A percentile compares a stretch with the other conserved stretches of the same genome.
Conservation (phyloP, 2,329 filamentous ascomycete species). For the Aureobasidium pullulans region DNA sequence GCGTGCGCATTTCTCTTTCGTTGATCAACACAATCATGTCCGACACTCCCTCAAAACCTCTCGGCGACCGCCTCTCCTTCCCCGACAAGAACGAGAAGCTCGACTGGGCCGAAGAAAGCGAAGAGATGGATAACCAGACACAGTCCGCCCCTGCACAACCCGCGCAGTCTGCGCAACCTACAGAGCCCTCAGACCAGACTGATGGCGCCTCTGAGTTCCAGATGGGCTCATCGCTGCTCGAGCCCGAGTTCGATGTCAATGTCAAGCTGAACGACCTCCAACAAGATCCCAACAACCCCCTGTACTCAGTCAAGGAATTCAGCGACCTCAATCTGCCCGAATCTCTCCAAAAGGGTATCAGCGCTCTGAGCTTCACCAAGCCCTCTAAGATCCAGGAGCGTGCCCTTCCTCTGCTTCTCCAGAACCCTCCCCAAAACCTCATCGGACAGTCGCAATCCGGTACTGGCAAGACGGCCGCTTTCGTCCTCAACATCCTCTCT, state of each 20-base stretch:
- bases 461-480: constrained; percentile 95
- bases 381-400: constrained; percentile 98
- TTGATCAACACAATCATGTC: constrained; percentile 1
- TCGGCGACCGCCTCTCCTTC: constrained; percentile 24
- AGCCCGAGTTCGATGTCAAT: constrained; percentile 80
- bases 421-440: constrained; percentile 83
- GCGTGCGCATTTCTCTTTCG: not conserved
- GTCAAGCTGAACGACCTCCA: constrained; percentile 89
- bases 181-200: constrained; percentile 2
- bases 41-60: constrained; percentile 16
- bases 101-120: constrained; percentile 29
- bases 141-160: not conserved
- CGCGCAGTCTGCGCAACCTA: not conserved
- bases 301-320: constrained; percentile 78
- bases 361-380: constrained; percentile 79
- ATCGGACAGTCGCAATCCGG: constrained; percentile 99
- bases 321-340: constrained; percentile 75
- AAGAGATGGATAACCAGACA: constrained; percentile 15
- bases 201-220: constrained; percentile 41
- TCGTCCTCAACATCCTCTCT: constrained; percentile 84
- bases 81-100: constrained; percentile 17
- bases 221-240: constrained; percentile 41
- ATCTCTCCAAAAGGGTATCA: constrained; percentile 68
- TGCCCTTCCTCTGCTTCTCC: constrained; percentile 80
- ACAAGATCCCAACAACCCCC: constrained; percentile 74